Conservation (phyloP, 495 filamentous ascomycete species). For the Penicillium steckii region DNA sequence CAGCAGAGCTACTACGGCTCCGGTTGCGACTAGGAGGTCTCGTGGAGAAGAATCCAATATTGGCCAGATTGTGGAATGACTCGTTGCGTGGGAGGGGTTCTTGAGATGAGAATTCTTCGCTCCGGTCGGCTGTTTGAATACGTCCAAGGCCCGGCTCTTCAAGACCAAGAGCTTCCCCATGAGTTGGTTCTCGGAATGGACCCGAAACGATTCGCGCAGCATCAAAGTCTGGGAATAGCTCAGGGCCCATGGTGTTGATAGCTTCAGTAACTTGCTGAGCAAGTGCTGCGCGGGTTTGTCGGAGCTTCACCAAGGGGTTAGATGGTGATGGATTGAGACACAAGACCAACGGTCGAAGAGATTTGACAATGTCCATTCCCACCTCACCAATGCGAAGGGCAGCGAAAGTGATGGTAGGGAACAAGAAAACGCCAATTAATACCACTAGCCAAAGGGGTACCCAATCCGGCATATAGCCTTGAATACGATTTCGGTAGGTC, state of each 20-base stretch:
- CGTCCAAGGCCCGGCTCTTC: slow-evolving; percentile 24
- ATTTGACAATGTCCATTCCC: slow-evolving; percentile 98
- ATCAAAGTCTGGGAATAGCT: slow-evolving; percentile 97
- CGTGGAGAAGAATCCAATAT: slow-evolving; percentile 84
- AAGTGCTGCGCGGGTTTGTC: slow-evolving; percentile 68
- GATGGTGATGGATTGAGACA: slow-evolving; percentile 79
- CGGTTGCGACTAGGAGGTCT: slow-evolving; percentile 65
- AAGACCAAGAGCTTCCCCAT: slow-evolving; percentile 18
- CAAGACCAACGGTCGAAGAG: slow-evolving; percentile 85
- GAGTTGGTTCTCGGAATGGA: slow-evolving; percentile 47
- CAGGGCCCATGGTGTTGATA: slow-evolving; percentile 93
- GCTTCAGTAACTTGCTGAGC: slow-evolving; percentile 81
- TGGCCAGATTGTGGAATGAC: slow-evolving; percentile 83
- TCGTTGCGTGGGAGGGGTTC: slow-evolving; percentile 80
- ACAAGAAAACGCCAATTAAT: slow-evolving; percentile 69
- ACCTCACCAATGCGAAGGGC: slow-evolving; percentile 94
- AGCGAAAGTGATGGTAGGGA: slow-evolving; percentile 87
- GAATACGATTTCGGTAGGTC: slow-evolving; percentile 77
- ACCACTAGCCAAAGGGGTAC: slow-evolving; percentile 79
- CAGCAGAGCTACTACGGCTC: slow-evolving; percentile 65
- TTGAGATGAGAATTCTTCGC: slow-evolving; percentile 32
- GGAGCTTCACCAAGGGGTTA: slow-evolving; percentile 80
- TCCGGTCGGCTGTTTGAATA: slow-evolving; percentile 17
- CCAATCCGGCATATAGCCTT: slow-evolving; percentile 75
- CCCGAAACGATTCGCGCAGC: slow-evolving; percentile 72